Evolutionary conservation across 164 flowering plant genomes (phyloP).

Genomic region (Cinnamomum micranthum): DNA sequence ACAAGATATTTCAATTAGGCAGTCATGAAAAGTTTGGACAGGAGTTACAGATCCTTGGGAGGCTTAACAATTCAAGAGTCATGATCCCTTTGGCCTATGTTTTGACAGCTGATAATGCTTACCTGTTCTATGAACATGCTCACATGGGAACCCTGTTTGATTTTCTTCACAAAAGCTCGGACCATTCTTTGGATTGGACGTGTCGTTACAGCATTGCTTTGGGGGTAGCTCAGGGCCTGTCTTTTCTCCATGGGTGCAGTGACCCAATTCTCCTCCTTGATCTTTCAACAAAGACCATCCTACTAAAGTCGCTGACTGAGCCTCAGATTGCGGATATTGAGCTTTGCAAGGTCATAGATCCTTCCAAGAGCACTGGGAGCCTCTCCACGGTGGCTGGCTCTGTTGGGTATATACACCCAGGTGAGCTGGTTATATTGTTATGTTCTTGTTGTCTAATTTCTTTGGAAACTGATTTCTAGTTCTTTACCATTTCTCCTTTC

Average conservation of each 20-base stretch:
- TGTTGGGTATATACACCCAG: slow-evolving; percentile 81
- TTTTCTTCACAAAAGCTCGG: slow-evolving; percentile 44
- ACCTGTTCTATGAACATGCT: slow-evolving; percentile 57
- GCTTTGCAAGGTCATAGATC: slow-evolving; percentile 71
- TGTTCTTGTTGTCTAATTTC: neutral
- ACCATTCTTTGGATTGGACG: slow-evolving; percentile 50
- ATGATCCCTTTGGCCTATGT: slow-evolving; percentile 74
- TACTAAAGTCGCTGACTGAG: slow-evolving; percentile 60
- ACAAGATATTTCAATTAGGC: slow-evolving; percentile 54
- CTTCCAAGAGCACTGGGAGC: slow-evolving; percentile 67
- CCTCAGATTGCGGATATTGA: slow-evolving; percentile 73
- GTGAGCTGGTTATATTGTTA: slow-evolving; percentile 22
- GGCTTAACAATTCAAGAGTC: slow-evolving; percentile 54
- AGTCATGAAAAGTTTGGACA: slow-evolving; percentile 50
- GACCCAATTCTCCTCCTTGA: slow-evolving; percentile 64
- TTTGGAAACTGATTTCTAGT: neutral
- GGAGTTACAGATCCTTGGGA: slow-evolving; percentile 56
- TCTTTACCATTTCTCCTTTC: neutral
- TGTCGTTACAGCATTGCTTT: slow-evolving; percentile 67
- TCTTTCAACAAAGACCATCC: slow-evolving; percentile 52
- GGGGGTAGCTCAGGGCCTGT: slow-evolving; percentile 74
- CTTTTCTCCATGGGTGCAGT: slow-evolving; percentile 61
- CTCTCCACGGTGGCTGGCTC: slow-evolving; percentile 72
- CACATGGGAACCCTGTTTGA: slow-evolving; percentile 57
- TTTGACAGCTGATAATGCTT: slow-evolving; percentile 54